Percentiles rank a stretch among this genome's conserved stretches.
phyloP scores from a whole-genome alignment of 1,284 basidiomycete species.

The Tremellales sp. region DNA sequence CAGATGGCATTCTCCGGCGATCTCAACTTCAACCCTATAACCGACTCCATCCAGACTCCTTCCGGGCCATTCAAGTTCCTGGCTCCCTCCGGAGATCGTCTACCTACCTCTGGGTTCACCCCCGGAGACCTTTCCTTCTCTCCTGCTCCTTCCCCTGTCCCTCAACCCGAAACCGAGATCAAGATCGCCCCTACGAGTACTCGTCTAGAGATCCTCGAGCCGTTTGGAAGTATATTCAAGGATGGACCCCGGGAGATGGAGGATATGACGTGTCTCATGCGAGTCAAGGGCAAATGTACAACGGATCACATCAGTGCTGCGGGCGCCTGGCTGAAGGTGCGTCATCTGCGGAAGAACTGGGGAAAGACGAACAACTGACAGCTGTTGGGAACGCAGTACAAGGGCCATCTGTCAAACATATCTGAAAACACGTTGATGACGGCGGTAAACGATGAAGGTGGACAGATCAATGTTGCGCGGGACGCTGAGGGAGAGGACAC shows the following conservation, averaged over 20 bases:
- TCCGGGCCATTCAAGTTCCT: conserved; percentile 83
- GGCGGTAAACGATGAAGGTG: conserved; percentile 87
- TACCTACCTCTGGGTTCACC: conserved; percentile 80
- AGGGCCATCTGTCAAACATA: conserved; percentile 86
- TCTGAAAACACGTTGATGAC: conserved; percentile 86
- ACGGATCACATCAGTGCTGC: conserved; percentile 97
- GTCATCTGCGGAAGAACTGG: background rate
- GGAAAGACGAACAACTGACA: background rate
- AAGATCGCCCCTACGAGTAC: conserved; percentile 75
- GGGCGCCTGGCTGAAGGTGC: conserved; percentile 83
- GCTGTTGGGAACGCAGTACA: conserved; percentile 58
- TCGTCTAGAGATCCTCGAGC: conserved; percentile 80
- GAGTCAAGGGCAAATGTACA: conserved; percentile 95
- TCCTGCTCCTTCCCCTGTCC: conserved; percentile 69
- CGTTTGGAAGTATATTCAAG: conserved; percentile 77
- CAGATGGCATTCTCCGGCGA: conserved; percentile 88
- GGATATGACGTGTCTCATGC: conserved; percentile 74
- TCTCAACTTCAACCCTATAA: conserved; percentile 87
- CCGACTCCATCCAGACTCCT: conserved; percentile 71
- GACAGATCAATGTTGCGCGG: conserved; percentile 82
- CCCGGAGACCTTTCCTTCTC: conserved; percentile 72
- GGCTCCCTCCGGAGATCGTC: conserved; percentile 77
- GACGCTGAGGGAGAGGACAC: conserved; percentile 69
- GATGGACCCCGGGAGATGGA: conserved; percentile 68
- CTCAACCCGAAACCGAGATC: conserved; percentile 73